Base-by-base conservation (phyloP, 352 stramenopile genomes). In the Phytophthora melonis region DNA sequence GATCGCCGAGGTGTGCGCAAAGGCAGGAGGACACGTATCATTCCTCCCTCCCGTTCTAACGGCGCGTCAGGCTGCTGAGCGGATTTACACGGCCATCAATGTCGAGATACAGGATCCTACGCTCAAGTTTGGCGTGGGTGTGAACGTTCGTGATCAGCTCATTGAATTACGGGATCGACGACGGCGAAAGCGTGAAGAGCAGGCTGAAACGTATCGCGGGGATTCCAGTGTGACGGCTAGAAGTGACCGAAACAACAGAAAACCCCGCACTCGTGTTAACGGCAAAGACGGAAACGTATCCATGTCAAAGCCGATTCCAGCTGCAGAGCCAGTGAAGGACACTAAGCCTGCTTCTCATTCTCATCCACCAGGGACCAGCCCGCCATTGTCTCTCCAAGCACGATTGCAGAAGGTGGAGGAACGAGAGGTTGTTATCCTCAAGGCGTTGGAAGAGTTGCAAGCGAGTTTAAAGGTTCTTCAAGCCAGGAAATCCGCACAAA, bases 381-480 rank as follows among this genome's bases (percentile, higher is more conserved):
- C n/a, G 47, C n/a, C 9, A 14, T 55, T 55, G 43, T 30, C 71
- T 5, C 16, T 68, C 16, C 58, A 74, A 61, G 68, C 66, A 4
- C 63, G 73, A 0, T 25, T 80, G n/a, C 39, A 58, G 3, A 60
- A 66, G 21, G 25, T 71, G 25, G 74, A 80, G 45, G 74, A 80
- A 45, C 59, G 69, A 0, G 74, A 80, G n/a, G 3, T 67, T 7
- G 8, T 21, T 2, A 75, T 80, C 55, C 41, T 77, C 11, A 49
- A 57, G 56, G 69, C 53, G 1, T 56, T 80, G 36, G 47, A 66
- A 23, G 60, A 77, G 1, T 54, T 80, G 5, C 64, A 80, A 19
- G 36, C 45, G 1, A 74, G 55, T n/a, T 63, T 80, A 16, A 50
- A 67, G 9, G 6, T 58, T 3, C 64, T 77, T 54, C 43, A 34